Evolutionary conservation across 306 rosid genomes (phyloP).

Genomic region (Dalbergia cochinchinensis): DNA sequence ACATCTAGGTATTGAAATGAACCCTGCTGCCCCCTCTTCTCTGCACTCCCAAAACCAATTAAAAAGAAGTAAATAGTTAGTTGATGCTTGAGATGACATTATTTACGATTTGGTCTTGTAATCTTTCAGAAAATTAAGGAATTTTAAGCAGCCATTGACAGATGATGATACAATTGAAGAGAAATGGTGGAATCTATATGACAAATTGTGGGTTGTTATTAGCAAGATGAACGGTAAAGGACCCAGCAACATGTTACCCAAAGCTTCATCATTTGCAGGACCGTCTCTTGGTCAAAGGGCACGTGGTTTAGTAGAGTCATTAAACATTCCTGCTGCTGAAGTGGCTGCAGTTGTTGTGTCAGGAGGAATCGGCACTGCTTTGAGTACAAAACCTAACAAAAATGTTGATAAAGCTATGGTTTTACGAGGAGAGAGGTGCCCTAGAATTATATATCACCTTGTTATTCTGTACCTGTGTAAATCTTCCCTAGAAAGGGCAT

Average conservation of each 20-base stretch:
- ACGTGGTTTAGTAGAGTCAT: conserved; percentile 95
- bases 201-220: conserved; percentile 79
- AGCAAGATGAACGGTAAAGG: conserved; percentile 90
- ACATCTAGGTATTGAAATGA: conserved; percentile 65
- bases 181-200: conserved; percentile 89
- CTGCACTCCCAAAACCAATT: background rate
- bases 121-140: conserved; percentile 58
- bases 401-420: conserved; percentile 94
- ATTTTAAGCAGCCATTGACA: conserved; percentile 57
- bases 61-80: background rate
- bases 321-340: conserved; percentile 99
- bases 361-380: conserved; percentile 92
- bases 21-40: background rate
- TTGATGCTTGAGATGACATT: conserved; percentile 28
- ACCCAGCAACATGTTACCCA: conserved; percentile 68
- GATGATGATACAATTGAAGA: conserved; percentile 68
- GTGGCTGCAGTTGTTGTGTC: conserved; percentile 99
- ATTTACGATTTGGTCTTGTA: conserved; percentile 45
- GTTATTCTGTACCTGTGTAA: conserved; percentile 86
- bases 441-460: conserved; percentile 87
- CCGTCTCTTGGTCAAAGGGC: conserved; percentile 97
- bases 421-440: conserved; percentile 91
- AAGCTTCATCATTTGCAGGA: conserved; percentile 68
- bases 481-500: conserved; percentile 90
- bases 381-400: conserved; percentile 87